Evolutionary conservation across 192 early-diverging fungal species (phyloP).

Genomic region (Glomus cerebriforme): DNA sequence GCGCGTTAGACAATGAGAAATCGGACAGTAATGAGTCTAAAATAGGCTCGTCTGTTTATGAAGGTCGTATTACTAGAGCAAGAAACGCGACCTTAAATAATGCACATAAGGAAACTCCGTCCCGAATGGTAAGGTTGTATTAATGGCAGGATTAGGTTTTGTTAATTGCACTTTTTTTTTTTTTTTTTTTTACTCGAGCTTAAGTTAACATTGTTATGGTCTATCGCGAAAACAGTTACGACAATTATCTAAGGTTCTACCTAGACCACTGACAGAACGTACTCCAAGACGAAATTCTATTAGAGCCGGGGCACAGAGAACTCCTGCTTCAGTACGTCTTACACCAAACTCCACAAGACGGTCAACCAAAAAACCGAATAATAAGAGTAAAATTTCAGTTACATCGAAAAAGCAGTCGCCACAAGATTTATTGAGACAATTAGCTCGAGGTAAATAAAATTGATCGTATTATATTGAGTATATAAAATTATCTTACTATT

Average conservation of each 20-base stretch:
- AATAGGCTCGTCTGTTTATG: background rate
- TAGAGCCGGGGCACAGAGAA: background rate
- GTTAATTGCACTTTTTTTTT: background rate
- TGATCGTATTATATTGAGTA: background rate
- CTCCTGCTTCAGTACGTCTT: background rate
- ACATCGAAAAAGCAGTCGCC: background rate
- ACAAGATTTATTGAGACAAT: slow-evolving; percentile 12
- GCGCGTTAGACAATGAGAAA: background rate
- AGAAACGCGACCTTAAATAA: background rate
- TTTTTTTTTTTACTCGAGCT: background rate
- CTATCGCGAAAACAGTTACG: background rate
- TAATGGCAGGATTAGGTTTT: background rate
- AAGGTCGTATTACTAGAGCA: background rate
- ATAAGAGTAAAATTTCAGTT: background rate
- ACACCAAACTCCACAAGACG: background rate
- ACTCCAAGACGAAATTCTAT: background rate
- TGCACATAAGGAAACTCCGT: slow-evolving; percentile 7
- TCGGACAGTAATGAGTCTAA: background rate
- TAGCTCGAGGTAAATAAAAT: background rate
- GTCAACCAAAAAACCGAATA: background rate
- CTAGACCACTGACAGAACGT: background rate
- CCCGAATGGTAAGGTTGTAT: slow-evolving; percentile 4
- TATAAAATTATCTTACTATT: background rate
- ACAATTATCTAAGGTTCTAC: background rate
- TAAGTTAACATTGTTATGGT: background rate